A percentile compares a stretch with the other conserved stretches of the same genome.
Conservation (phyloP, 2,329 filamentous ascomycete species). For the Chalaropsis thielavioides region DNA sequence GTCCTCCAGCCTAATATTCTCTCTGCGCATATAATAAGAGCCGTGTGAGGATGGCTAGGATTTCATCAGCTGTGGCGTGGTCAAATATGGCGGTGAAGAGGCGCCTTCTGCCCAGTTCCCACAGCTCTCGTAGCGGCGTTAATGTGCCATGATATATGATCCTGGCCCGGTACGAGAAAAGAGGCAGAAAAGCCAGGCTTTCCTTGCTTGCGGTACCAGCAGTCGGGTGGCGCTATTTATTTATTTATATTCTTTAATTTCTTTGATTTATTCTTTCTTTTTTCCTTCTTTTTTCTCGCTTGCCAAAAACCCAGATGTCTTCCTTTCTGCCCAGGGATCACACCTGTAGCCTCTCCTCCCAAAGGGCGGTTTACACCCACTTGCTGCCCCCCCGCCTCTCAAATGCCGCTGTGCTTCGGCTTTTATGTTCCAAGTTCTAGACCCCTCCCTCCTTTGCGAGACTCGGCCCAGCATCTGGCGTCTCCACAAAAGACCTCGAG, state of each 20-base stretch:
- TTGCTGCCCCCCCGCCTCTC: neutral
- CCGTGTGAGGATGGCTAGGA: neutral
- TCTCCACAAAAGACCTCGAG: neutral
- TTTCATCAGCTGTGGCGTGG: neutral
- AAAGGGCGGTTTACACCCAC: neutral
- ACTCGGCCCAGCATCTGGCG: neutral
- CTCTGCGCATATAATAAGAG: neutral
- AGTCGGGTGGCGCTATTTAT: neutral
- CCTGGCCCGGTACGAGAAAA: neutral
- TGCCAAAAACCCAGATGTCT: too few relatives aligned
- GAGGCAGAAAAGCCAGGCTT: neutral
- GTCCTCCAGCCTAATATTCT: neutral
- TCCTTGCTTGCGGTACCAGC: neutral
- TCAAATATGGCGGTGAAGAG: constrained; percentile 1
- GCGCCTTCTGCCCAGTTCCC: neutral
- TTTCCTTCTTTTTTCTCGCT: neutral
- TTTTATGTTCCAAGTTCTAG: neutral
- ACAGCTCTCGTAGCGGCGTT: neutral
- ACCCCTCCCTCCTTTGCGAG: neutral
- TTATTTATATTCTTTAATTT: too few relatives aligned
- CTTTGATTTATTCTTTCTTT: too few relatives aligned
- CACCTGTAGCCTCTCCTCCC: neutral
- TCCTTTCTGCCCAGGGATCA: neutral
- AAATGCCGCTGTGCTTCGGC: neutral
- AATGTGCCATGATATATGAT: neutral